A percentile compares a stretch with the other conserved stretches of the same genome.
Conservation (phyloP, 768 basidiomycete genomes). For the Tephrocybe sp. region DNA sequence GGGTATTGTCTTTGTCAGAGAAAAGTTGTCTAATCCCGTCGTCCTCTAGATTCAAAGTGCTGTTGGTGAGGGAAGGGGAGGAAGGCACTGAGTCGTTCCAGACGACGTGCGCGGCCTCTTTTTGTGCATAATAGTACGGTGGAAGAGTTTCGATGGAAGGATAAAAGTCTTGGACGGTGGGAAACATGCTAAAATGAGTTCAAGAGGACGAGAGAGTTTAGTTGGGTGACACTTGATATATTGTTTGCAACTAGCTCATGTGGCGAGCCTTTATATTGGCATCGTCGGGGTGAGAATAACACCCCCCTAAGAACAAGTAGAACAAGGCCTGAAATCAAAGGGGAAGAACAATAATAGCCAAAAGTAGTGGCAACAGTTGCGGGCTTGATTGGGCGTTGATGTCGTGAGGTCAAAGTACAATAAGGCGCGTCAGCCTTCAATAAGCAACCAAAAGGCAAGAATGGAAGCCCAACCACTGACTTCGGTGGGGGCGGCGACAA, state of each 20-base stretch:
- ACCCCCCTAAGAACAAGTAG: slow-evolving; percentile 8
- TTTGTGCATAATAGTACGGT: not conserved
- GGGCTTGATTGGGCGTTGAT: no score
- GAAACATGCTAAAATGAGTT: not conserved
- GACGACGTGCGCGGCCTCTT: not conserved
- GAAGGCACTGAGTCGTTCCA: not conserved
- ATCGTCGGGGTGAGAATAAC: slow-evolving; percentile 5
- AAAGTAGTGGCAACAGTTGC: no score
- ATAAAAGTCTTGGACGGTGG: not conserved
- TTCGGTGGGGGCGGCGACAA: not conserved
- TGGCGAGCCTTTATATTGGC: slow-evolving; percentile 2
- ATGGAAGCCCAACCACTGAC: no score
- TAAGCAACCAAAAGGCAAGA: no score
- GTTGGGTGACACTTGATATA: not conserved
- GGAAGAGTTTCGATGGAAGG: not conserved
- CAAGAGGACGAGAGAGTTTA: not conserved
- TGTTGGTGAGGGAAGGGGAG: slow-evolving; percentile 11
- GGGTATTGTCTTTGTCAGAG: slow-evolving; percentile 6
- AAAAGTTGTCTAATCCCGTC: slow-evolving; percentile 14
- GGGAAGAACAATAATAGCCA: slow-evolving; percentile 2
- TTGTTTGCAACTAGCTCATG: not conserved
- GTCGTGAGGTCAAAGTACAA: not conserved
- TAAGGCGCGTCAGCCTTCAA: not conserved
- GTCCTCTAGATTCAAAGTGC: slow-evolving; percentile 12
- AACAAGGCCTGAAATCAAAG: not conserved